Conservation (phyloP, 2,329 filamentous ascomycete genomes). For the Davidsoniella virescens region DNA sequence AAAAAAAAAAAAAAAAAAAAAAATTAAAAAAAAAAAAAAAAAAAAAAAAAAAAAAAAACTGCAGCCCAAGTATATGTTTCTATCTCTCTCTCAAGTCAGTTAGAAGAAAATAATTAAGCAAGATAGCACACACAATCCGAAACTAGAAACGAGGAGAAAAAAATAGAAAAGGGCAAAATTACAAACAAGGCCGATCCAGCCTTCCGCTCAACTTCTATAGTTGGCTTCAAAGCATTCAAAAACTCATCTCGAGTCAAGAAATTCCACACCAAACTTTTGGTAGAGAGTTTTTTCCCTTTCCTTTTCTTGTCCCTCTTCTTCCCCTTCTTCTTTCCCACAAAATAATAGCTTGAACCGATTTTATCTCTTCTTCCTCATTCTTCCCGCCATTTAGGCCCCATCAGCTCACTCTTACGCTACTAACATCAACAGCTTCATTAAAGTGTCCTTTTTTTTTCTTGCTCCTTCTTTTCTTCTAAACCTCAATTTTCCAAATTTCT, state of each 20-base stretch:
- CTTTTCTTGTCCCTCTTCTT: neutral
- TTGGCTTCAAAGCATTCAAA: neutral
- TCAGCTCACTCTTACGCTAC: neutral
- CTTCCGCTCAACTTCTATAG: neutral
- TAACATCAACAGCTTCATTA: conserved; percentile 7
- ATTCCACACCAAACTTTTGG: neutral
- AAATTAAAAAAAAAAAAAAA: neutral
- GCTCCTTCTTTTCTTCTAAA: neutral
- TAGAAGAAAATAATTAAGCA: neutral
- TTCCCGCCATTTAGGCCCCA: conserved; percentile 5
- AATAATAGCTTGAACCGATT: too few relatives aligned
- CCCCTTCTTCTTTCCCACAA: neutral
- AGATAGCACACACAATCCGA: too few relatives aligned
- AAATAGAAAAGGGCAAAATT: neutral
- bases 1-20: too few relatives aligned
- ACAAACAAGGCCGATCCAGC: neutral
- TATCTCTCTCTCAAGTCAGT: neutral
- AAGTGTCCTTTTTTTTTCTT: conserved; percentile 4
- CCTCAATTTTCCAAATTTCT: neutral
- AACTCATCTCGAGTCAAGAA: neutral
- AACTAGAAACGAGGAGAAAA: neutral
- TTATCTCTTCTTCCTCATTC: neutral
- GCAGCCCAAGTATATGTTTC: too few relatives aligned
- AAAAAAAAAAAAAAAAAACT: neutral
- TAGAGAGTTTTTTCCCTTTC: neutral